Conservation (phyloP, 257 asterid species). For the Forsythia suspensa region DNA sequence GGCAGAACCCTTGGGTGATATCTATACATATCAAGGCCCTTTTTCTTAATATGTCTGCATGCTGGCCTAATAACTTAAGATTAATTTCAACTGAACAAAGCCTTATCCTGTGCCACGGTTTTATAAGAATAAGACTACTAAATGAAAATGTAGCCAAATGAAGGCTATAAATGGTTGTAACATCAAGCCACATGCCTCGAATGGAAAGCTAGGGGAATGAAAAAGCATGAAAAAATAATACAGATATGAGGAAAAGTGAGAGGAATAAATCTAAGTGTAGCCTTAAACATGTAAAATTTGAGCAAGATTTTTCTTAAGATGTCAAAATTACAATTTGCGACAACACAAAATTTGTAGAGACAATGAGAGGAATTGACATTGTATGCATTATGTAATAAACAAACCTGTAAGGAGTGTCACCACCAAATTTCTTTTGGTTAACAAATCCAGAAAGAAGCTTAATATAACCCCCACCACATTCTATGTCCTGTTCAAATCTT, state of each 20-base stretch:
- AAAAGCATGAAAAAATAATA: neutral
- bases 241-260: neutral
- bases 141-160: neutral
- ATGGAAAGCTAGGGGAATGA: neutral
- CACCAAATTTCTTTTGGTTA: slow-evolving; percentile 96
- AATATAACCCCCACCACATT: slow-evolving; percentile 96
- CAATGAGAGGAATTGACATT: neutral
- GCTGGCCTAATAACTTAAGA: too few relatives aligned
- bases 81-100: too few relatives aligned
- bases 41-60: too few relatives aligned
- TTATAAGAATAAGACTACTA: neutral
- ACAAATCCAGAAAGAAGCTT: slow-evolving; percentile 92
- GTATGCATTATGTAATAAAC: slow-evolving; percentile 6
- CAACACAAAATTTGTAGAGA: neutral
- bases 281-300: neutral
- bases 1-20: neutral
- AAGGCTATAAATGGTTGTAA: neutral
- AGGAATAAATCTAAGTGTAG: neutral
- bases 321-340: neutral
- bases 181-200: neutral
- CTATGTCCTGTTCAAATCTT: slow-evolving; percentile 91
- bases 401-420: slow-evolving; percentile 98
- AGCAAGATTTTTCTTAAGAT: neutral
- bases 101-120: too few relatives aligned
- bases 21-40: too few relatives aligned